A percentile compares a stretch with the other conserved stretches of the same genome.
phyloP scores from a whole-genome alignment of 306 rosid genomes.

The Mucuna pruriens region DNA sequence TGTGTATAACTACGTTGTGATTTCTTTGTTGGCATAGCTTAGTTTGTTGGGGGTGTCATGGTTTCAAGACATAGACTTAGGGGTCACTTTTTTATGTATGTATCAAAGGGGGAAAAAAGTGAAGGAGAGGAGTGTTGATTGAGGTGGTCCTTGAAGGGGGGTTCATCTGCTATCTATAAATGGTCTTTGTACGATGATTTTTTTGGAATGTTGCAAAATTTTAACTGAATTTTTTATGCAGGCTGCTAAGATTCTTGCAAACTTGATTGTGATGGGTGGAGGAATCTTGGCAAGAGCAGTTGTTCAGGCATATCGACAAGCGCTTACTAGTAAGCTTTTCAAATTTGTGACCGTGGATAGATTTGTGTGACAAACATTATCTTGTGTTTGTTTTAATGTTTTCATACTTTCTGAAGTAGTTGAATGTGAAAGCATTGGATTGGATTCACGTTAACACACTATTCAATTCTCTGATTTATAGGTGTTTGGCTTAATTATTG shows the following conservation, averaged over 20 bases:
- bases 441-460: neutral
- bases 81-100: neutral
- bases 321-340: slow-evolving; percentile 69
- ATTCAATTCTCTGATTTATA: neutral
- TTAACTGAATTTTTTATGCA: slow-evolving; percentile 40
- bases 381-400: neutral
- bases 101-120: neutral
- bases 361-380: neutral
- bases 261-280: slow-evolving; percentile 80
- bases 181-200: neutral
- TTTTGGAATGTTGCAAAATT: neutral
- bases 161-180: neutral
- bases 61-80: neutral
- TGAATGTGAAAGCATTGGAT: no score
- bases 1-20: no score
- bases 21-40: neutral
- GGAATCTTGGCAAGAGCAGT: slow-evolving; percentile 81
- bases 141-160: neutral
- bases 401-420: no score
- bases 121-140: neutral
- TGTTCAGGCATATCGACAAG: slow-evolving; percentile 87
- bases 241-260: slow-evolving; percentile 90
- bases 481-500: neutral
- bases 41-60: neutral
- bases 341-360: neutral